These are phyloP conservation scores for Zymoseptoria crescenta DNA, from an alignment of 2,329 filamentous ascomycete genomes.

Conservation along the genomic window DNA sequence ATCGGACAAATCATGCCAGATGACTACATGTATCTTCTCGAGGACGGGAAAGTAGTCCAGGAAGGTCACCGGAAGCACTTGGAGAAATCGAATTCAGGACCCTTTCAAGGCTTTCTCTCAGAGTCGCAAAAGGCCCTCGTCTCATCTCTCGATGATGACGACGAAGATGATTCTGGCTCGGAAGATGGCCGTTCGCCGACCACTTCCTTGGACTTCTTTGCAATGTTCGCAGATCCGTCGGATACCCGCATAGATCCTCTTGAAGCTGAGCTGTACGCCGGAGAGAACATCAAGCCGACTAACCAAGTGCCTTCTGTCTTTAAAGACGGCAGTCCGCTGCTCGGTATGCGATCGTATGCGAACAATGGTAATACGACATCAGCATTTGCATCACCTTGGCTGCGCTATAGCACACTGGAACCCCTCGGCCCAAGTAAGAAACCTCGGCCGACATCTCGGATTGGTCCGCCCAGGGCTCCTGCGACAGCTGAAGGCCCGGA, in stretches of 20 bases:
- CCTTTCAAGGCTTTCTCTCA: constrained; percentile 27
- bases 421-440: neutral
- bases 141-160: constrained; percentile 13
- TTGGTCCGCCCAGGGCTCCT: neutral
- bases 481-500: neutral
- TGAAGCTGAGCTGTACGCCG: constrained; percentile 21
- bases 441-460: neutral
- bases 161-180: neutral
- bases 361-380: constrained; percentile 11
- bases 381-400: constrained; percentile 18
- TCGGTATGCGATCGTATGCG: constrained; percentile 16
- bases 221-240: neutral
- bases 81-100: constrained; percentile 28
- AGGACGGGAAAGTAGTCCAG: constrained; percentile 59
- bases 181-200: constrained; percentile 11
- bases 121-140: constrained; percentile 14
- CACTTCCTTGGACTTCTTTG: constrained; percentile 11
- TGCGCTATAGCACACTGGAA: neutral
- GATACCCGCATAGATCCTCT: constrained; percentile 18
- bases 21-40: constrained; percentile 76
- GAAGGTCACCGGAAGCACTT: constrained; percentile 57
- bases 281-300: constrained; percentile 18
- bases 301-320: constrained; percentile 22
- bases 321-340: constrained; percentile 18
- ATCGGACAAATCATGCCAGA: constrained; percentile 62